A percentile compares a stretch with the other conserved stretches of the same genome.
Conservation (phyloP, 495 filamentous ascomycete genomes). For the Tuber calosporum region DNA sequence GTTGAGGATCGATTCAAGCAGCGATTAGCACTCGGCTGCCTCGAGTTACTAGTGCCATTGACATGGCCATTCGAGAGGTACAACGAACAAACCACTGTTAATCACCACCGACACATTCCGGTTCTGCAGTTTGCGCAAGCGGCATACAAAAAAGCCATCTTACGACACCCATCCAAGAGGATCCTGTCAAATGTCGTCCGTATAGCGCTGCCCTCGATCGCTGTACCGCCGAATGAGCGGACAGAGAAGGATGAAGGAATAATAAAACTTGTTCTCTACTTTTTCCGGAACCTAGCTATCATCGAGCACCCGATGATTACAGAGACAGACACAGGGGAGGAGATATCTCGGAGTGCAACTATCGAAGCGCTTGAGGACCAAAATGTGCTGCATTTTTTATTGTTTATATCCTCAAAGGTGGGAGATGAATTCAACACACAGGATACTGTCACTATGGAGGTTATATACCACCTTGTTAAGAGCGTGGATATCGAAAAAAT, state of each 20-base stretch:
- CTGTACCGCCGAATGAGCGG: conserved; percentile 65
- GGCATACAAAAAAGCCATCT: conserved; percentile 77
- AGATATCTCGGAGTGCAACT: conserved; percentile 77
- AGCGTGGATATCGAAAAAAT: conserved; percentile 77
- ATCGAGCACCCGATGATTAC: conserved; percentile 63
- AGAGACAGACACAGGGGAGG: conserved; percentile 51
- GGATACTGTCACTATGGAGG: conserved; percentile 78
- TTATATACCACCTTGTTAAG: conserved; percentile 84
- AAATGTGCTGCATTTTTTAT: conserved; percentile 74
- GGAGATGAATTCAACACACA: conserved; percentile 85
- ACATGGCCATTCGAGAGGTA: conserved; percentile 90
- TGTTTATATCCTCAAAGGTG: conserved; percentile 83
- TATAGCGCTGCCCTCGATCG: conserved; percentile 81
- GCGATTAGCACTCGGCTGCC: conserved; percentile 73
- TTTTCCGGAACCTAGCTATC: conserved; percentile 78
- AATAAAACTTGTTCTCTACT: conserved; percentile 82
- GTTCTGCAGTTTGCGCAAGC: conserved; percentile 81
- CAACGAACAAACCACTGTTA: conserved; percentile 71
- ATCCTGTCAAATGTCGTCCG: conserved; percentile 73
- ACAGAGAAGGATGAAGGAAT: conserved; percentile 79
- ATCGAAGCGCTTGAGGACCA: conserved; percentile 84
- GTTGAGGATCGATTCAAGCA: conserved; percentile 62
- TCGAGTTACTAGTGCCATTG: conserved; percentile 87
- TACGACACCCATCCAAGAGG: conserved; percentile 67
- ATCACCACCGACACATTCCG: conserved; percentile 83